Percentiles rank a stretch among this genome's conserved stretches.
Conservation (phyloP, 768 basidiomycete genomes). For the Leccinum subgranulosum region DNA sequence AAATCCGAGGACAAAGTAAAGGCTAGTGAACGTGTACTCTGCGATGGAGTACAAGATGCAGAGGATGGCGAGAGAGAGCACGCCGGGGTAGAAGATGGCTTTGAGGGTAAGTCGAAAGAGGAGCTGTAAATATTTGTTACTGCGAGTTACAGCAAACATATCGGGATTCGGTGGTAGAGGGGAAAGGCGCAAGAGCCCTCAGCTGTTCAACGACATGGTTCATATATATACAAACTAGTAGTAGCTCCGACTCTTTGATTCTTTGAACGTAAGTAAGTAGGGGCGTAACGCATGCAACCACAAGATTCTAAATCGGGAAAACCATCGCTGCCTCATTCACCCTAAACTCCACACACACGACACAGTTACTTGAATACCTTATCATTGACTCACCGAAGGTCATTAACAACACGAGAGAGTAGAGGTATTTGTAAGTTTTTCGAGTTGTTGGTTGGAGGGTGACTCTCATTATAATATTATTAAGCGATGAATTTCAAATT, state of each 20-base stretch:
- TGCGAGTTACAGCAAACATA: not conserved
- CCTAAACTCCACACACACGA: too few species aligned
- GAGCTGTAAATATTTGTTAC: not conserved
- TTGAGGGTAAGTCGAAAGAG: not conserved
- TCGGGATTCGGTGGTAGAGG: not conserved
- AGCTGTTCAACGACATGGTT: too few species aligned
- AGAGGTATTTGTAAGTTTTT: not conserved
- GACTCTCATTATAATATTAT: too few species aligned
- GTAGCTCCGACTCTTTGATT: too few species aligned
- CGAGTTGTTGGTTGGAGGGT: not conserved
- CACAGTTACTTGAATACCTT: not conserved
- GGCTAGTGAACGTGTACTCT: conserved; percentile 6
- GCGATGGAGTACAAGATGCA: conserved; percentile 5
- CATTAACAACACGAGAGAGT: not conserved
- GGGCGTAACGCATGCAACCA: too few species aligned
- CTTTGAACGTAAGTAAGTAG: too few species aligned
- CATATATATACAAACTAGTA: too few species aligned
- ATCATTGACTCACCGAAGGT: not conserved
- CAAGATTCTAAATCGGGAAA: too few species aligned
- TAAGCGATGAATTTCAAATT: not conserved
- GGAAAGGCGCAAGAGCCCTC: too few species aligned
- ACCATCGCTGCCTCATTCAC: too few species aligned
- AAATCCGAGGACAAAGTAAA: conserved; percentile 4
- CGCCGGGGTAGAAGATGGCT: not conserved
- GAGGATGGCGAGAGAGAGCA: not conserved